Percentiles rank a stretch among this genome's conserved stretches.
Conservation (phyloP, 2,329 filamentous ascomycete genomes). For the Monosporascus sp. region DNA sequence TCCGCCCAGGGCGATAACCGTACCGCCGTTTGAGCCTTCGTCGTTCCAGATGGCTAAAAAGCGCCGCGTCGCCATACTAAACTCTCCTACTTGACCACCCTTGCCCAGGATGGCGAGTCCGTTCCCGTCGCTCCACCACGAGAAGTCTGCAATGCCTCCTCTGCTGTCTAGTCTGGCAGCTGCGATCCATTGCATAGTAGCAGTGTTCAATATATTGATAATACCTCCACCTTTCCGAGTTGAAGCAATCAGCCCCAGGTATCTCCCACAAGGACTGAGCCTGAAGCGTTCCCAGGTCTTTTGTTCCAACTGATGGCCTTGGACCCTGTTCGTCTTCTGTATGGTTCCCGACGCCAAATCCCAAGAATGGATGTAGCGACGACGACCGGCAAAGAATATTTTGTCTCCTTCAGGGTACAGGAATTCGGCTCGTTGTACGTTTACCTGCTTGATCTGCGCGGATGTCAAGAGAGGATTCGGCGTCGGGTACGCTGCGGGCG, state of each 20-base stretch:
- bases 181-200: slow-evolving; percentile 80
- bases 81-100: slow-evolving; percentile 88
- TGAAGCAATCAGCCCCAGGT: slow-evolving; percentile 77
- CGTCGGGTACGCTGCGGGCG: slow-evolving; percentile 65
- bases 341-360: slow-evolving; percentile 76
- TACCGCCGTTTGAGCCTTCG: slow-evolving; percentile 82
- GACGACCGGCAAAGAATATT: slow-evolving; percentile 82
- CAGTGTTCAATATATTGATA: slow-evolving; percentile 76
- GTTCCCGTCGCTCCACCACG: slow-evolving; percentile 83
- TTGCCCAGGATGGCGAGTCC: slow-evolving; percentile 80
- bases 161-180: slow-evolving; percentile 76
- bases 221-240: slow-evolving; percentile 80
- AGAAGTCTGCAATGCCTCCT: slow-evolving; percentile 83
- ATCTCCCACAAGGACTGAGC: slow-evolving; percentile 77
- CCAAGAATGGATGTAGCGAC: slow-evolving; percentile 93
- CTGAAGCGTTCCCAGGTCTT: slow-evolving; percentile 88
- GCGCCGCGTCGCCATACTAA: slow-evolving; percentile 61
- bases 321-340: slow-evolving; percentile 73
- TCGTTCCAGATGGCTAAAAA: slow-evolving; percentile 84
- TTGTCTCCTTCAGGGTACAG: slow-evolving; percentile 65
- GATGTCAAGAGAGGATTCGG: slow-evolving; percentile 89
- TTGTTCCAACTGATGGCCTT: slow-evolving; percentile 75
- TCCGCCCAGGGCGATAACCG: slow-evolving; percentile 74
- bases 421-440: slow-evolving; percentile 81
- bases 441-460: slow-evolving; percentile 76